Base-by-base conservation (phyloP, 2,329 filamentous ascomycete genomes). In the Apiospora hydei region DNA sequence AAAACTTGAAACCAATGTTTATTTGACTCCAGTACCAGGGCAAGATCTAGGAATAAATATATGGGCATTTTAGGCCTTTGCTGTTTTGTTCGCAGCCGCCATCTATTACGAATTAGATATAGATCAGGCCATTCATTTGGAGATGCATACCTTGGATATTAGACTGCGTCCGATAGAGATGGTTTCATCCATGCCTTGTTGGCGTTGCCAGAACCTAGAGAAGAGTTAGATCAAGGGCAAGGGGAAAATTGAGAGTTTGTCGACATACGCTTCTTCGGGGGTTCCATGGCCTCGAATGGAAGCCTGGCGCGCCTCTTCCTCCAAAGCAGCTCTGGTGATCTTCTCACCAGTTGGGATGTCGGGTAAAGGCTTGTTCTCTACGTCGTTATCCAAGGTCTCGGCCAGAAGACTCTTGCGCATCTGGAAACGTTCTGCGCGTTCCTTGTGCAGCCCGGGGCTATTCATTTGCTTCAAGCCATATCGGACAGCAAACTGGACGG, bases 381-480 rank as follows among this genome's bases (percentile, higher is more conserved):
- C 85, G 44, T 89, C 85, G 72, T 89, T 83, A 0, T 89, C 90
- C 16, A 95, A 82, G 34, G 89, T 93, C 78, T 95, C 92, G 73
- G 94, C 89, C 1, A 98, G 87, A 71, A 95, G 90, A 75, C 89
- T 90, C 84, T 94, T 96, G 74, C 96, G 90, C 79, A 96, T 90
- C 67, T 92, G 82, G 82, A 92, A 98, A 30, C 94, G 89, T 80
- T 98, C 94, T 4, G 90, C 90, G 18, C 93, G 89, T 83, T 97
- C 95, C 81, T 94, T 95, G 77, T 97, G 94, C 71, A 95, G 86
- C 0, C 95, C 95, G 0, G 94, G 94, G 67, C 92, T 95, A 77
- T 98, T 95, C 70, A 98, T 84, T 81, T 95, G 96, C 73, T 86
- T 87, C 77, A 99, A 89, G 4, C 91, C 91, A 70, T 90, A 88